phyloP scores from a whole-genome alignment of 441 rosid genomes.

The Capsella rubella region DNA sequence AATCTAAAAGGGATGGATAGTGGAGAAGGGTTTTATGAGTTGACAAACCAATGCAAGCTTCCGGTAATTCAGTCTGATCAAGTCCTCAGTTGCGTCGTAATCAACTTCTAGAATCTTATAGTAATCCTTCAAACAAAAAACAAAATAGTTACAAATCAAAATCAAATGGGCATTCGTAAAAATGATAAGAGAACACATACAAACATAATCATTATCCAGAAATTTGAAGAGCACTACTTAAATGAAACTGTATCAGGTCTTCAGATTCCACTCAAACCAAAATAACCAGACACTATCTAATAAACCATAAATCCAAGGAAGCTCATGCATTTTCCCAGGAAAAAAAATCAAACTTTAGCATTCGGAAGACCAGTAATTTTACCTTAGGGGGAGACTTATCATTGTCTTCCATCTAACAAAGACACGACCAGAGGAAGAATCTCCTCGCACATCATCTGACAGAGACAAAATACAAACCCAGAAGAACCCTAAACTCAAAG shows the following conservation, averaged over 20 bases:
- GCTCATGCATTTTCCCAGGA: background rate
- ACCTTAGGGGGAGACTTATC: conserved; percentile 51
- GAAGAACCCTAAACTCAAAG: conserved; percentile 18
- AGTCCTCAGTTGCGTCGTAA: conserved; percentile 84
- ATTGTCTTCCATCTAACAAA: conserved; percentile 56
- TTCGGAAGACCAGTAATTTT: background rate
- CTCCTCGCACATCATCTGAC: conserved; percentile 50
- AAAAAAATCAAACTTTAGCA: background rate
- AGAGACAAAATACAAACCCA: conserved; percentile 32
- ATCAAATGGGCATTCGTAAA: conserved; percentile 20
- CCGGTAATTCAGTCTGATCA: conserved; percentile 71
- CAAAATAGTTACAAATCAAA: conserved; percentile 35
- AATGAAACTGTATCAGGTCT: conserved; percentile 6
- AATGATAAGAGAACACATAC: conserved; percentile 30
- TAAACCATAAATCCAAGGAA: conserved; percentile 6
- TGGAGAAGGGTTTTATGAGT: conserved; percentile 26
- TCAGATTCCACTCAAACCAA: background rate
- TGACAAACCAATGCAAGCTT: conserved; percentile 80
- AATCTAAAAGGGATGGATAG: background rate
- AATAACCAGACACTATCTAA: background rate
- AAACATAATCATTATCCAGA: background rate
- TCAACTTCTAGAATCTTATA: conserved; percentile 80
- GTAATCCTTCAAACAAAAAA: conserved; percentile 60
- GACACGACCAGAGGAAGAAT: conserved; percentile 41
- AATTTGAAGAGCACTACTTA: background rate